phyloP scores from a whole-genome alignment of 2,329 filamentous ascomycete genomes.

The Pseudodiploospora longispora region DNA sequence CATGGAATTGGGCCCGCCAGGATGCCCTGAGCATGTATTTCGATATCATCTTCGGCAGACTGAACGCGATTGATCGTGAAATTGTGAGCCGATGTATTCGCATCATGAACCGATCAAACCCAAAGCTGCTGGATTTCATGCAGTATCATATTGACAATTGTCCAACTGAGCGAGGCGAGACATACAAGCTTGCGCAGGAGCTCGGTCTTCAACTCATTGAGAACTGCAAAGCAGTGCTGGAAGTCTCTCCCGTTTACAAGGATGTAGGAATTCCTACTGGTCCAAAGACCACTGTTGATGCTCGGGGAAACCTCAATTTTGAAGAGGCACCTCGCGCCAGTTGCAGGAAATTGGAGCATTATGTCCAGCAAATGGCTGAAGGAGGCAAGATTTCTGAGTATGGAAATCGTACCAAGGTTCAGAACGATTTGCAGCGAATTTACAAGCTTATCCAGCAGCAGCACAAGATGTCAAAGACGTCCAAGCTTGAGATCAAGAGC shows the following conservation, averaged over 20 bases:
- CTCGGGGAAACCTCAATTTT: conserved; percentile 86
- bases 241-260: conserved; percentile 83
- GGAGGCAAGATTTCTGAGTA: conserved; percentile 98
- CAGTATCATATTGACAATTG: conserved; percentile 99
- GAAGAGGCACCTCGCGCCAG: conserved; percentile 79
- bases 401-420: conserved; percentile 95
- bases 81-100: conserved; percentile 98
- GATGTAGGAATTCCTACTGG: conserved; percentile 89
- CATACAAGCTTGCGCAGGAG: conserved; percentile 94
- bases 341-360: conserved; percentile 95
- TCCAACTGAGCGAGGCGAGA: conserved; percentile 92
- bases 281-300: conserved; percentile 85
- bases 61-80: conserved; percentile 89
- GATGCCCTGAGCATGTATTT: conserved; percentile 98
- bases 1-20: conserved; percentile 98
- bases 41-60: conserved; percentile 94
- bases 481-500: conserved; percentile 91
- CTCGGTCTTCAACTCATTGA: conserved; percentile 89
- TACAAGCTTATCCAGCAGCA: conserved; percentile 99
- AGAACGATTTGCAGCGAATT: conserved; percentile 87
- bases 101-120: conserved; percentile 99
- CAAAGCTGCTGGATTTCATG: conserved; percentile 94
- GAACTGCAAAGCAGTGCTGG: conserved; percentile 90
- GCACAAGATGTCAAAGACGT: conserved; percentile 93
- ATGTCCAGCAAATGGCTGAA: conserved; percentile 96